Conservation (phyloP, 805 yeast species). For the Yamadazyma tumulicola region DNA sequence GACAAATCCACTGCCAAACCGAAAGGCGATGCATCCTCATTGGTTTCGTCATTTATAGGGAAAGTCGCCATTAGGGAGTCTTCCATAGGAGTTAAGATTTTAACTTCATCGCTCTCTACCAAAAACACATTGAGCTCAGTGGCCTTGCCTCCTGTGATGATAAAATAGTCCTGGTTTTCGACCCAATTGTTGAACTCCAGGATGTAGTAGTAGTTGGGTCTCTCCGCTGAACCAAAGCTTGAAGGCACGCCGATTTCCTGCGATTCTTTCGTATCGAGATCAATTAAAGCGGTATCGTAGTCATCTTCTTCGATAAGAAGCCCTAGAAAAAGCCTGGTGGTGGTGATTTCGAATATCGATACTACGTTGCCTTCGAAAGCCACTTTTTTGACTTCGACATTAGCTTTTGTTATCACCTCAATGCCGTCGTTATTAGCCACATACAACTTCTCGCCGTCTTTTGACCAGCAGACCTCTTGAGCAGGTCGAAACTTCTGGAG, state of each 20-base stretch:
- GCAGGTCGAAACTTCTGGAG: conserved; percentile 4
- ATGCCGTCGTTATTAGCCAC: conserved; percentile 3
- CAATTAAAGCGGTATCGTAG: conserved; percentile 13
- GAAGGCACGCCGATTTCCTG: conserved; percentile 46
- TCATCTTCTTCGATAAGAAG: conserved; percentile 10
- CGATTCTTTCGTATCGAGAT: conserved; percentile 26
- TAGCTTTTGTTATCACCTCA: conserved; percentile 1
- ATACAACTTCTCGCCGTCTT: conserved; percentile 18
- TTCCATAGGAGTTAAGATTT: conserved; percentile 46
- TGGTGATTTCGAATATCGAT: conserved; percentile 2
- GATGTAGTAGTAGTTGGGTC: conserved; percentile 47
- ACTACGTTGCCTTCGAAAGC: conserved; percentile 1
- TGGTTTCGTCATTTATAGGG: conserved; percentile 64
- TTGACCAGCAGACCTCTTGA: conserved; percentile 12
- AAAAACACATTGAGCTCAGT: conserved; percentile 43
- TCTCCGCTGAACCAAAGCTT: conserved; percentile 48
- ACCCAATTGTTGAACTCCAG: conserved; percentile 41
- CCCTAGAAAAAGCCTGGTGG: conserved; percentile 5
- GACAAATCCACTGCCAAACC: conserved; percentile 66
- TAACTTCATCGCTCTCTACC: conserved; percentile 7
- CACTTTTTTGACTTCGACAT: background rate
- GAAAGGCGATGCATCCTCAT: conserved; percentile 65
- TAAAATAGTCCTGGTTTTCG: conserved; percentile 18
- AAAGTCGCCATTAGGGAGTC: conserved; percentile 72
- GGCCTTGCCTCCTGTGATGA: conserved; percentile 62